Percentiles rank a stretch among this genome's conserved stretches.
phyloP scores from a whole-genome alignment of 164 flowering plant species.

The Vitis vinifera region ASM3070453v1 NC_081813.1:2468501-2469000 shows the following conservation, averaged over 20 bases:
- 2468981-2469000: neutral
- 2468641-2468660: conserved; percentile 32
- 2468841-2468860: conserved; percentile 25
- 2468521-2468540: neutral
- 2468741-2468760: conserved; percentile 13
- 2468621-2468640: conserved; percentile 33
- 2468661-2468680: conserved; percentile 33
- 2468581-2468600: conserved; percentile 41
- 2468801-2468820: conserved; percentile 28
- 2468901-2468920: conserved; percentile 55
- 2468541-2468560: conserved; percentile 27
- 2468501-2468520: too few species aligned
- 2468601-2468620: conserved; percentile 18
- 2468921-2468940: conserved; percentile 37
- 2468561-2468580: conserved; percentile 31
- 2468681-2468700: conserved; percentile 2
- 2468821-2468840: conserved; percentile 20
- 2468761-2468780: conserved; percentile 12
- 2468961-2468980: conserved; percentile 30
- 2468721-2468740: too few species aligned
- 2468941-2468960: conserved; percentile 33
- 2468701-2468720: too few species aligned
- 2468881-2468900: conserved; percentile 42
- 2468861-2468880: conserved; percentile 37
- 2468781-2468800: neutral